Evolutionary conservation across 805 yeast genomes (phyloP), one percentile per base, ranked within the genome.

Genomic region (Pichia scutulata): DNA sequence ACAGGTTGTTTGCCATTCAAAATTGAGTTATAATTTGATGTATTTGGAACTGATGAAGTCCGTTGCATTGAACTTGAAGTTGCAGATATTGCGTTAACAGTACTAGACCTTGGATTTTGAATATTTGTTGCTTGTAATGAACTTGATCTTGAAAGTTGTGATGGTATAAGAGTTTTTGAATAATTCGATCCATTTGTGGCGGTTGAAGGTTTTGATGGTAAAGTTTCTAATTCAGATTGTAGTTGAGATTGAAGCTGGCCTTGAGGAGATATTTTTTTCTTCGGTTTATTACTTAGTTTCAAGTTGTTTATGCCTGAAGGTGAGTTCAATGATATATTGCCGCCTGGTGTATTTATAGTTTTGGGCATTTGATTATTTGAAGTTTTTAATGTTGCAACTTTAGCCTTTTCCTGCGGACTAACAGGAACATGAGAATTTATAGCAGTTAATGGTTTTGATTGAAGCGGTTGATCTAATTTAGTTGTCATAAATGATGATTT

Each of bases 261-360:
- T n/a, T 33, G 37, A 9, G 37, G 37, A 16, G 37, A 33, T 41
- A 24, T 41, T n/a, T 21, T 12, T 26, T n/a, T 39, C 3, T 43
- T 43, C 6, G 19, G 39, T 16, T 33, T 33, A 33, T 16, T 24
- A 33, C 2, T 23, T 19, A 22, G 13, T 28, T 16, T 26, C 9
- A 44, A 4, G 2, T 33, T 24, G 18, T 18, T 41, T 21, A 16
- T 39, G 22, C 22, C 23, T 2, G 41, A 18, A 4, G 41, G 18
- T 14, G 49, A 30, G 28, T 48, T 48, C 22, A 48, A 25, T 2
- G 44, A 44, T 21, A 48, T 48, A 22, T 44, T 48, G 10, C 51
- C 51, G 21, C 39, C 33, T 22, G 51, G 47, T 16, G 51, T 48
- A 39, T 48, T 48, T 18, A 48, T 48, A 10, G 22, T 26, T 30